Conservation (phyloP, 208 protist species). For the Acanthamoeba triangularis region DNA sequence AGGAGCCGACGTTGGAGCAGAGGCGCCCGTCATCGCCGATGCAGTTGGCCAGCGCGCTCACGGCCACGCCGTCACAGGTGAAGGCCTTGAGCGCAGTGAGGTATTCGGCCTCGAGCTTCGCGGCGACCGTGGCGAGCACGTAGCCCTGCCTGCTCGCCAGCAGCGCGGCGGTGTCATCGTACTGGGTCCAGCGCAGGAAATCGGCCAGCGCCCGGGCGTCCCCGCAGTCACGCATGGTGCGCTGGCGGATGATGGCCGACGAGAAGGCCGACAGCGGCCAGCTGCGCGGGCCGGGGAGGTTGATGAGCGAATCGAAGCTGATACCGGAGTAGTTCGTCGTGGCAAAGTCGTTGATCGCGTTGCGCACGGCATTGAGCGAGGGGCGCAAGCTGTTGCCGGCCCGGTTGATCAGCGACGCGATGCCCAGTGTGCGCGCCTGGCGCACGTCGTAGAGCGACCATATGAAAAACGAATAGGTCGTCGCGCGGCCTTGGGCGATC, state of each 20-base stretch:
- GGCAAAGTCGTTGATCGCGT: neutral
- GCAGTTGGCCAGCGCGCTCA: conserved; percentile 31
- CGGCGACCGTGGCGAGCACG: neutral
- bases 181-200: conserved; percentile 21
- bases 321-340: neutral
- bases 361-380: neutral
- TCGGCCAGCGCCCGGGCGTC: neutral
- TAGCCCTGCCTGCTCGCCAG: conserved; percentile 41
- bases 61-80: neutral
- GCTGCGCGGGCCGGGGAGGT: neutral
- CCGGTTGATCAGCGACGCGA: conserved; percentile 24
- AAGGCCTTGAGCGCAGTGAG: neutral
- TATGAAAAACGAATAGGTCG: neutral
- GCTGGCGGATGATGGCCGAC: neutral
- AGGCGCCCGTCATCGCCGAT: neutral
- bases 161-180: neutral
- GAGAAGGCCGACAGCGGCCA: conserved; percentile 10
- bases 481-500: neutral
- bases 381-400: neutral
- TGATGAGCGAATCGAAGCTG: neutral
- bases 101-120: neutral
- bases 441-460: neutral
- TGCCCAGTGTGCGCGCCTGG: neutral
- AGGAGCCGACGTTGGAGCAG: conserved; percentile 29
- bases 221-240: neutral